These are phyloP conservation scores for Orbilia ellipsospora DNA, from an alignment of 2,329 filamentous ascomycete genomes.

Conservation along the genomic window DNA sequence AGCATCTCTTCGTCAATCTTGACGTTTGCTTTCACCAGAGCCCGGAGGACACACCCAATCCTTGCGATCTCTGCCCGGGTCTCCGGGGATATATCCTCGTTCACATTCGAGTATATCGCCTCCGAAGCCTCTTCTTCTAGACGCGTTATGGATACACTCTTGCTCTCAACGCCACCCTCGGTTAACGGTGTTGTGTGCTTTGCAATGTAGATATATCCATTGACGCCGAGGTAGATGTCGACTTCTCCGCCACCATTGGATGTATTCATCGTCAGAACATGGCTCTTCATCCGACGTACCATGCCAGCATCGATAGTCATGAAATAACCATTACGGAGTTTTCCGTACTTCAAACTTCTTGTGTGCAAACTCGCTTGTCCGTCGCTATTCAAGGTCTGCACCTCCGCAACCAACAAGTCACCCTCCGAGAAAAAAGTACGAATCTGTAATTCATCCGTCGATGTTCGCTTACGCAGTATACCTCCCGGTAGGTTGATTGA, in stretches of 20 bases:
- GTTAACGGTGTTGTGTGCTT: constrained; percentile 71
- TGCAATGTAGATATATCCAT: constrained; percentile 95
- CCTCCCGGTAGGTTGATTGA: constrained; percentile 96
- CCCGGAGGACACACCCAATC: constrained; percentile 81
- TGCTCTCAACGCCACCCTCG: constrained; percentile 63
- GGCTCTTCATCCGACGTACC: constrained; percentile 83
- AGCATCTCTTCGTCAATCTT: constrained; percentile 92
- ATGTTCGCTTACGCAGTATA: constrained; percentile 88
- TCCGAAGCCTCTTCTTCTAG: constrained; percentile 87
- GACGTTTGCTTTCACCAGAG: constrained; percentile 82
- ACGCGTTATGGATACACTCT: constrained; percentile 76
- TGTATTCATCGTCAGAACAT: constrained; percentile 83
- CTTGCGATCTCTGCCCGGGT: constrained; percentile 90
- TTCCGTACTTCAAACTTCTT: constrained; percentile 89
- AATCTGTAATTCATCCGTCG: constrained; percentile 97
- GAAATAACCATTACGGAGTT: constrained; percentile 92
- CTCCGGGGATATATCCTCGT: constrained; percentile 80
- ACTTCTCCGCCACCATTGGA: constrained; percentile 73
- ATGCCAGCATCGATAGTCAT: constrained; percentile 82
- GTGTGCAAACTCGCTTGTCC: constrained; percentile 90
- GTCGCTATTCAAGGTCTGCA: constrained; percentile 87
- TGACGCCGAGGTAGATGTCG: constrained; percentile 90
- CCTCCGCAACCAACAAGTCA: constrained; percentile 92
- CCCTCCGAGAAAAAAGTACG: constrained; percentile 96
- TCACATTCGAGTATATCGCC: constrained; percentile 93